These are phyloP conservation scores for Penicillium goetzii DNA, from an alignment of 495 filamentous ascomycete species.

Conservation along the genomic window DNA sequence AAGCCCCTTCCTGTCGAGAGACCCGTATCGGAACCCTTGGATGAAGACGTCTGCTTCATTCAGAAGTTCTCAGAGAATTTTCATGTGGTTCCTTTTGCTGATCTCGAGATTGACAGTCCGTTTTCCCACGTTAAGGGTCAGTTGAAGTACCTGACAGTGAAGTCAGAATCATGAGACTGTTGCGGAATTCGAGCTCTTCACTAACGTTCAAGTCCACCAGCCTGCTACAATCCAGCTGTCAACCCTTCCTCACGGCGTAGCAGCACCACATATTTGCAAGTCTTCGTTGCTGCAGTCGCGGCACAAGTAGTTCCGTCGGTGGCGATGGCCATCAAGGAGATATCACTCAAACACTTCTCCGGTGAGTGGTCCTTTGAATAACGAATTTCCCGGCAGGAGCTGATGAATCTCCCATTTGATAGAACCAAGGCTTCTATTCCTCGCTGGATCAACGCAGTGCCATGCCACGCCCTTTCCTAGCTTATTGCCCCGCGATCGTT, in stretches of 20 bases:
- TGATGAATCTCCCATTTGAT: not conserved
- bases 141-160: constrained; percentile 37
- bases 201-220: constrained; percentile 51
- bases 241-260: not conserved
- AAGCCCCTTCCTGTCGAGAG: constrained; percentile 56
- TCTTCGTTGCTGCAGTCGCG: not conserved
- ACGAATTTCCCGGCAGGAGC: not conserved
- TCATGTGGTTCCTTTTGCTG: constrained; percentile 44
- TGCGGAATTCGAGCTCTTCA: not conserved
- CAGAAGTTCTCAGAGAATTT: constrained; percentile 48
- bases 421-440: not conserved
- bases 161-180: not conserved
- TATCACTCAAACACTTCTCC: not conserved
- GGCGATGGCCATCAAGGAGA: not conserved
- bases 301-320: not conserved
- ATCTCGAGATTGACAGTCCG: constrained; percentile 58
- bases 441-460: not conserved
- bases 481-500: not conserved
- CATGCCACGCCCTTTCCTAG: not conserved
- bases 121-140: constrained; percentile 58
- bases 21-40: constrained; percentile 59
- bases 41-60: constrained; percentile 59
- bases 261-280: not conserved
- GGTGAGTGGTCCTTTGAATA: not conserved
- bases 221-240: constrained; percentile 42